Conservation (phyloP, 192 early-diverging fungal species). For the Dimargaris cristalligena region DNA sequence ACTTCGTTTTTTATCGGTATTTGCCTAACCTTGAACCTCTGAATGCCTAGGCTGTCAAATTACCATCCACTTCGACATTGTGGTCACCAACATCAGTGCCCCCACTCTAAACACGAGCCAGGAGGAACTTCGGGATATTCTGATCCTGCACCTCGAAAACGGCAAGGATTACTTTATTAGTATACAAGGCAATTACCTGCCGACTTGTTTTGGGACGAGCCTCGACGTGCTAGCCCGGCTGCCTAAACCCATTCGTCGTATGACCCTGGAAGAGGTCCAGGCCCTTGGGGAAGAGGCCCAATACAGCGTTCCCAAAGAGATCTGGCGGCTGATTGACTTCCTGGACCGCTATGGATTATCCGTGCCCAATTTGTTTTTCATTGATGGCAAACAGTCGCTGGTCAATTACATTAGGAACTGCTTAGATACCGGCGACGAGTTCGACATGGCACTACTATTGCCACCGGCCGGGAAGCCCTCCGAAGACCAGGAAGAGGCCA, state of each 20-base stretch:
- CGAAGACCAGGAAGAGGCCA: neutral
- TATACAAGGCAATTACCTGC: constrained; percentile 47
- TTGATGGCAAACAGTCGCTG: constrained; percentile 39
- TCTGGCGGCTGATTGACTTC: constrained; percentile 28
- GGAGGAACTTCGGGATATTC: constrained; percentile 48
- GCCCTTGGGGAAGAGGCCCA: constrained; percentile 17
- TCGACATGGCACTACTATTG: constrained; percentile 32
- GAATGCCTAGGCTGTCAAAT: constrained; percentile 12
- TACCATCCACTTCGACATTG: constrained; percentile 38
- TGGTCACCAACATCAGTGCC: constrained; percentile 31
- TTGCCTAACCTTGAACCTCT: no score
- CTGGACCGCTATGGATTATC: constrained; percentile 20
- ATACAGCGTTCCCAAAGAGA: constrained; percentile 26
- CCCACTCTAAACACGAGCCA: constrained; percentile 35
- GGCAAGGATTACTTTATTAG: constrained; percentile 75
- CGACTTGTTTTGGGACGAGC: constrained; percentile 56
- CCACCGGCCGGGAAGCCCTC: no score
- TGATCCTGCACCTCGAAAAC: constrained; percentile 66
- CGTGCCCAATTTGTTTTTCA: constrained; percentile 19
- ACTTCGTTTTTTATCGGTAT: no score
- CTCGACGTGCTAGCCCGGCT: constrained; percentile 47
- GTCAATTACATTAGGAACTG: constrained; percentile 56
- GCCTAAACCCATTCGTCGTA: constrained; percentile 34
- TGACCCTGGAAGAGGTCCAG: constrained; percentile 30
- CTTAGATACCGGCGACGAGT: constrained; percentile 56